Evolutionary conservation across 176 grass and related monocot genomes (phyloP).

Genomic region (Oryza glumipatula): DNA sequence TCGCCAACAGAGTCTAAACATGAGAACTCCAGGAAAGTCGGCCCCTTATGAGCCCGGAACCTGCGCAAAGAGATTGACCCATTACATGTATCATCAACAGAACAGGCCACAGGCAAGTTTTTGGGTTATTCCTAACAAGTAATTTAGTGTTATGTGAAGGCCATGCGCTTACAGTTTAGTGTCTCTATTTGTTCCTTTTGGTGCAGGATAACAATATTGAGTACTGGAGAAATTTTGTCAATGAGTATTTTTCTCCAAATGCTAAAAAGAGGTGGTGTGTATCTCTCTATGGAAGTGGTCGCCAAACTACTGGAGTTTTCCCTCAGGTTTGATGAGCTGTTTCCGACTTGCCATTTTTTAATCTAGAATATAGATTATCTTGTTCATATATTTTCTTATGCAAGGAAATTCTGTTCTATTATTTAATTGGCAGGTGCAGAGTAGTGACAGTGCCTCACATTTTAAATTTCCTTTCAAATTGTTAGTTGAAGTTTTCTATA

Average conservation of each 20-base stretch:
- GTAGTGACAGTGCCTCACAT: neutral
- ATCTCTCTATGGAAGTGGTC: conserved; percentile 94
- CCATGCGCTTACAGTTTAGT: conserved; percentile 16
- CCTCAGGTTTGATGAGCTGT: conserved; percentile 66
- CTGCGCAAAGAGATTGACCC: conserved; percentile 90
- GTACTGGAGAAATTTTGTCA: conserved; percentile 97
- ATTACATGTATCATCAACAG: conserved; percentile 99
- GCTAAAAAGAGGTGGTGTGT: conserved; percentile 99
- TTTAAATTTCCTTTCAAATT: conserved; percentile 11
- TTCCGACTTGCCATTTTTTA: neutral
- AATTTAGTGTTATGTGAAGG: conserved; percentile 35
- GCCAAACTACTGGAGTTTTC: conserved; percentile 98
- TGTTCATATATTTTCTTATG: conserved; percentile 12
- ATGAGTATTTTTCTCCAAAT: conserved; percentile 90
- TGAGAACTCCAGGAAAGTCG: conserved; percentile 59
- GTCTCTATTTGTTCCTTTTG: conserved; percentile 23
- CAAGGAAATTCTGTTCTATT: conserved; percentile 8
- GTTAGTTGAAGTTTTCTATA: conserved; percentile 11
- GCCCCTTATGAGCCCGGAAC: conserved; percentile 93
- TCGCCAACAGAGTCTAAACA: conserved; percentile 70
- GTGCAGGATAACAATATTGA: conserved; percentile 98
- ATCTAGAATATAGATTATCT: neutral
- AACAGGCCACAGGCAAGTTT: conserved; percentile 74
- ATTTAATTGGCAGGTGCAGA: neutral
- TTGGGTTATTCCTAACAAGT: conserved; percentile 16